phyloP scores from a whole-genome alignment of 352 stramenopile genomes.

The Phytophthora fragariaefolia region DNA sequence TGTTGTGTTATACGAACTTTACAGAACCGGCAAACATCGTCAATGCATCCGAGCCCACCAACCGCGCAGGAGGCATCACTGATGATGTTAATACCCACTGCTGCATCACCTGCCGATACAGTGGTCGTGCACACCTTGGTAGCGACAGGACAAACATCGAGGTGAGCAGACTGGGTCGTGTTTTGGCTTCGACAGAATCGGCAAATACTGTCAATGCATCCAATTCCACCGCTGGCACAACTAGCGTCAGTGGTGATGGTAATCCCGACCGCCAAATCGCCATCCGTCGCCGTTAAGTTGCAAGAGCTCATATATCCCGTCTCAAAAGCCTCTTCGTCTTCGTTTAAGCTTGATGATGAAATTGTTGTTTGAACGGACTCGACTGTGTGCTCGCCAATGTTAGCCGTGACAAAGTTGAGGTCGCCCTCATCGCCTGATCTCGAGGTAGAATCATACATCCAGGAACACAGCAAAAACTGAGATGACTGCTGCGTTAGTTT shows the following conservation, averaged over 20 bases:
- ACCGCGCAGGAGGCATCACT: slow-evolving; percentile 32
- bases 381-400: neutral
- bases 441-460: slow-evolving; percentile 4
- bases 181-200: slow-evolving; percentile 36
- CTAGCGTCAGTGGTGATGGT: slow-evolving; percentile 27
- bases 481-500: slow-evolving; percentile 20
- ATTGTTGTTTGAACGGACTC: neutral
- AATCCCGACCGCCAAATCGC: slow-evolving; percentile 40
- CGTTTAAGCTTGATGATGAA: neutral
- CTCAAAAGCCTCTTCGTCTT: neutral
- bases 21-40: slow-evolving; percentile 46
- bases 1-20: slow-evolving; percentile 23
- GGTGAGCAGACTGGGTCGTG: slow-evolving; percentile 20
- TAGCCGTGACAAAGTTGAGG: neutral
- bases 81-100: slow-evolving; percentile 39
- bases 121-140: slow-evolving; percentile 21
- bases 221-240: slow-evolving; percentile 31
- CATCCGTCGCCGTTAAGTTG: slow-evolving; percentile 30
- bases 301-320: slow-evolving; percentile 12
- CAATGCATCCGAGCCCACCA: slow-evolving; percentile 46
- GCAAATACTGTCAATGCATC: slow-evolving; percentile 44
- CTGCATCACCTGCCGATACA: slow-evolving; percentile 27
- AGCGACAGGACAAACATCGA: slow-evolving; percentile 14
- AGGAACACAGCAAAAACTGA: slow-evolving; percentile 25
- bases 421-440: neutral